A percentile compares a stretch with the other conserved stretches of the same genome.
These are phyloP conservation scores for Thalassiosira profunda DNA, from an alignment of 108 stramenopile species.

Conservation along the genomic window DNA sequence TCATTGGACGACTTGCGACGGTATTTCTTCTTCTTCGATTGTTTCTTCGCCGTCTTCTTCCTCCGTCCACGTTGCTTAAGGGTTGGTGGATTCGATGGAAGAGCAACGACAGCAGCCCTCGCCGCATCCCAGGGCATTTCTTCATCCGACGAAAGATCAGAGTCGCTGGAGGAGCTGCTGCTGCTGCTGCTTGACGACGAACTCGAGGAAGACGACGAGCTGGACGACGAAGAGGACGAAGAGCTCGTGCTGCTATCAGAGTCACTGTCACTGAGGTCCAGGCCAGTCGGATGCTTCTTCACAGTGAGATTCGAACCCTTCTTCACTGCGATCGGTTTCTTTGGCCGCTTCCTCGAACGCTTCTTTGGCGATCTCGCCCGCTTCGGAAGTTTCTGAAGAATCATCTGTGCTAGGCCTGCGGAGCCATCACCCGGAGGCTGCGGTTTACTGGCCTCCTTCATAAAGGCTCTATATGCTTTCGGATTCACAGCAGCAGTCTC, in stretches of 20 bases:
- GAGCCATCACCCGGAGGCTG: no score
- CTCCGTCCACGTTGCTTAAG: constrained; percentile 4
- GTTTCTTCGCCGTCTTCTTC: constrained; percentile 10
- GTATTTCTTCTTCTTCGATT: constrained; percentile 2
- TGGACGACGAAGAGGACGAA: constrained; percentile 24
- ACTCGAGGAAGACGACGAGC: constrained; percentile 8
- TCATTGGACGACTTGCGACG: constrained; percentile 33
- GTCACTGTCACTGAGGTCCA: constrained; percentile 12
- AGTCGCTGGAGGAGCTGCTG: constrained; percentile 19
- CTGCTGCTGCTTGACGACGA: constrained; percentile 1
- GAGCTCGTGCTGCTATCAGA: constrained; percentile 25
- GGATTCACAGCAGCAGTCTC: background rate
- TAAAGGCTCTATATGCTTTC: no score
- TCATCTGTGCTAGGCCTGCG: no score
- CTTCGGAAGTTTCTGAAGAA: no score
- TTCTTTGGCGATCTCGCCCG: background rate
- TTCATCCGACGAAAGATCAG: constrained; percentile 30
- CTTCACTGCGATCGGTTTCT: background rate
- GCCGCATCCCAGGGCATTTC: no score
- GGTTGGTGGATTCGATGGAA: background rate
- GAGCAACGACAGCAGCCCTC: background rate
- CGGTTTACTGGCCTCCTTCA: no score
- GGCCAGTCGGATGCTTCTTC: background rate
- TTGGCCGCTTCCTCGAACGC: constrained; percentile 2
- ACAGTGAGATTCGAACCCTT: background rate